These are phyloP conservation scores for Aspergillus ostianus DNA, from an alignment of 495 filamentous ascomycete species.

Conservation along the genomic window DNA sequence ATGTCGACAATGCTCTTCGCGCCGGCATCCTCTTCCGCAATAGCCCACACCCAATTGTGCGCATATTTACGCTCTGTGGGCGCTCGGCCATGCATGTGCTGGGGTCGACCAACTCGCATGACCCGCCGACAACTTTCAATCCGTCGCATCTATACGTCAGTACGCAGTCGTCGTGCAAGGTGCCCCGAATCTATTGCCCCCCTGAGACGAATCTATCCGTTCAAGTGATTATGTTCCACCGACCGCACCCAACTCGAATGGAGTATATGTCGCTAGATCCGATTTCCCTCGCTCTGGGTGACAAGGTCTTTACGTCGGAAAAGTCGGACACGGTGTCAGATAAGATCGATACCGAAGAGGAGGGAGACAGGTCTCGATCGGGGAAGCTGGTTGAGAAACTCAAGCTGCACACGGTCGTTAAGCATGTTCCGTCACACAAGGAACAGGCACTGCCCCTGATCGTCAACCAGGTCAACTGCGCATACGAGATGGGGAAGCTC, in stretches of 20 bases:
- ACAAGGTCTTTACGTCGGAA: slow-evolving; percentile 53
- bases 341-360: slow-evolving; percentile 47
- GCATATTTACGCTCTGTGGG: slow-evolving; percentile 82
- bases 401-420: slow-evolving; percentile 79
- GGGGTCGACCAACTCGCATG: slow-evolving; percentile 67
- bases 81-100: slow-evolving; percentile 81
- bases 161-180: slow-evolving; percentile 52
- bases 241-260: slow-evolving; percentile 84
- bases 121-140: slow-evolving; percentile 53
- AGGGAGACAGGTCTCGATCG: slow-evolving; percentile 62
- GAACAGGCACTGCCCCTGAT: slow-evolving; percentile 78
- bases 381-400: slow-evolving; percentile 79
- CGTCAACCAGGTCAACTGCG: slow-evolving; percentile 94
- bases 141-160: slow-evolving; percentile 69
- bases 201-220: slow-evolving; percentile 59
- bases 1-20: slow-evolving; percentile 84
- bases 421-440: slow-evolving; percentile 73
- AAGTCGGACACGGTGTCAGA: slow-evolving; percentile 26
- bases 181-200: slow-evolving; percentile 73
- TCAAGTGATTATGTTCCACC: slow-evolving; percentile 85
- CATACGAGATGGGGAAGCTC: slow-evolving; percentile 79
- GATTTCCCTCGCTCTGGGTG: slow-evolving; percentile 82
- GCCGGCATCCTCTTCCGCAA: slow-evolving; percentile 80
- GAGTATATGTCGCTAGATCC: slow-evolving; percentile 92
- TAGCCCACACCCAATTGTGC: slow-evolving; percentile 73